Evolutionary conservation across 768 basidiomycete genomes (phyloP).

Genomic region (Lepiota brunneoincarnata): DNA sequence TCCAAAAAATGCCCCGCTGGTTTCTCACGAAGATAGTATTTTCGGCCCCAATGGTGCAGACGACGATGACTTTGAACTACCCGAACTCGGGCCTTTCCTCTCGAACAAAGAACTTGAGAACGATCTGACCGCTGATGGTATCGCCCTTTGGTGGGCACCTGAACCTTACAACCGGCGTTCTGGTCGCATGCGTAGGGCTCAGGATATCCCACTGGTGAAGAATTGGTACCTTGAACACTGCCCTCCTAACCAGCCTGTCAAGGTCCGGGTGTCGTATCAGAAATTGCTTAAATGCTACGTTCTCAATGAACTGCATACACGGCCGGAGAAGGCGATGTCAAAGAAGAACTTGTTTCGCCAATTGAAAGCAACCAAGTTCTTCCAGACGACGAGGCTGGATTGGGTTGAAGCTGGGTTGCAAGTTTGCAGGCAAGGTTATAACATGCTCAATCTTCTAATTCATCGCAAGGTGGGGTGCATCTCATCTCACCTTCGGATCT

Average conservation of each 20-base stretch:
- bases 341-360: constrained; percentile 97
- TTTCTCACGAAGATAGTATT: constrained; percentile 89
- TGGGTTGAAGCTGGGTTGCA: constrained; percentile 99
- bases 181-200: constrained; percentile 89
- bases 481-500: neutral
- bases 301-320: constrained; percentile 86
- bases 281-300: constrained; percentile 96
- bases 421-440: constrained; percentile 98
- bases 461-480: constrained; percentile 81
- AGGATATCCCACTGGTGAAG: constrained; percentile 95
- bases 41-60: constrained; percentile 88
- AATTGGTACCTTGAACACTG: constrained; percentile 99
- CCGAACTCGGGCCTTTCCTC: constrained; percentile 81
- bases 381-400: constrained; percentile 96
- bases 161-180: constrained; percentile 93
- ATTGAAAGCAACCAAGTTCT: constrained; percentile 98
- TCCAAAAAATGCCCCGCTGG: constrained; percentile 77
- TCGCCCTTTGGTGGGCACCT: constrained; percentile 98
- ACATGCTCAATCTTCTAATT: constrained; percentile 98
- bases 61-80: constrained; percentile 85
- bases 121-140: constrained; percentile 92
- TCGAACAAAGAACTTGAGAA: constrained; percentile 77
- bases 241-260: constrained; percentile 93
- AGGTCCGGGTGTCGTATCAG: constrained; percentile 98
- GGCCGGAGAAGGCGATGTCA: constrained; percentile 93